Conservation (phyloP, 345 rosid species). For the Melaleuca quinquenervia region DNA sequence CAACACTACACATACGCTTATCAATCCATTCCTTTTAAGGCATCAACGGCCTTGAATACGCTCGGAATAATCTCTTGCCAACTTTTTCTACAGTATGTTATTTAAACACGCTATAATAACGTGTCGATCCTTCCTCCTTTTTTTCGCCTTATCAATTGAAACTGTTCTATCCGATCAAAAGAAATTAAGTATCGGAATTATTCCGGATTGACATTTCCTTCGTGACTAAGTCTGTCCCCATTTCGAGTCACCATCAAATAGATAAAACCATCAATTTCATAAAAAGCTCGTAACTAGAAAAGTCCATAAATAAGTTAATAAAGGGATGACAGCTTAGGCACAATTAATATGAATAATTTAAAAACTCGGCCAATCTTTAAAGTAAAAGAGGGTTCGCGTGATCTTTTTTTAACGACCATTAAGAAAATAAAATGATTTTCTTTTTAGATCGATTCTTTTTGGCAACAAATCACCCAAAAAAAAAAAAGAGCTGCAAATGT, state of each 20-base stretch:
- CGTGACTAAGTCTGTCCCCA: background rate
- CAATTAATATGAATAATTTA: background rate
- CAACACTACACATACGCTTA: too few relatives aligned
- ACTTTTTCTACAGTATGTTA: background rate
- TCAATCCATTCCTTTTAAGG: too few relatives aligned
- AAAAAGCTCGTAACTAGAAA: background rate
- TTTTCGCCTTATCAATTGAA: background rate
- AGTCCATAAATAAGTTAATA: background rate
- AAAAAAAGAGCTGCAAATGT: background rate
- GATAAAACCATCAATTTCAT: background rate
- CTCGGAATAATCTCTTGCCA: background rate
- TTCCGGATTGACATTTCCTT: background rate
- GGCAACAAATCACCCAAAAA: background rate
- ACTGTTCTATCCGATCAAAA: background rate
- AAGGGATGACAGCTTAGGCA: background rate
- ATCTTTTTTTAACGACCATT: background rate
- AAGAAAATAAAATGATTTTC: background rate
- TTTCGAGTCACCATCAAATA: background rate
- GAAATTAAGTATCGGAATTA: too few relatives aligned
- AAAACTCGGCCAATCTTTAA: background rate
- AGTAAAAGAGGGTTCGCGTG: background rate
- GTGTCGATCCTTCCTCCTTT: background rate
- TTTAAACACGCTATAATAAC: fast-evolving
- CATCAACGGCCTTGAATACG: too few relatives aligned
- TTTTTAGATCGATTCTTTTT: background rate